These are phyloP conservation scores for Fagopyrum esculentum DNA, from an alignment of 148 eudicot species.

Conservation along the genomic window DNA sequence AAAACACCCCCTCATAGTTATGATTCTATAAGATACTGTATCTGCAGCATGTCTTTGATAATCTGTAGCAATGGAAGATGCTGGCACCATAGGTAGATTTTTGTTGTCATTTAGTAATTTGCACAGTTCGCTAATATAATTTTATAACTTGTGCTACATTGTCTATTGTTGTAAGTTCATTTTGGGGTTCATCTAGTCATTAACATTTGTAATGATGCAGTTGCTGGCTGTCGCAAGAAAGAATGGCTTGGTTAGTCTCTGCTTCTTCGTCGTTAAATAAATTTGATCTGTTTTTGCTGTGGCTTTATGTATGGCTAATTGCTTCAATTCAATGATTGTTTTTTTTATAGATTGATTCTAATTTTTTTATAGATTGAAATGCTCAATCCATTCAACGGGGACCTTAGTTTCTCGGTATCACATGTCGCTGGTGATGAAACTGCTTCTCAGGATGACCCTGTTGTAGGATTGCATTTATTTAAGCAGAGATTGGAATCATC, in stretches of 20 bases:
- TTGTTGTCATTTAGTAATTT: neutral
- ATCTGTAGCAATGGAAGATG: neutral
- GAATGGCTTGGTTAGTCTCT: slow-evolving; percentile 64
- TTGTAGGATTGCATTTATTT: slow-evolving; percentile 79
- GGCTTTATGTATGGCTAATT: neutral
- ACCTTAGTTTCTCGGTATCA: slow-evolving; percentile 42
- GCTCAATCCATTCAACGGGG: slow-evolving; percentile 65
- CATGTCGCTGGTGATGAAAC: slow-evolving; percentile 20
- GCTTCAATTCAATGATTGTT: neutral
- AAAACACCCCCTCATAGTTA: no score
- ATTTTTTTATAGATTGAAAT: slow-evolving; percentile 49
- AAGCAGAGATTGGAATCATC: slow-evolving; percentile 31
- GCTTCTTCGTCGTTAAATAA: neutral
- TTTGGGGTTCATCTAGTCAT: slow-evolving; percentile 9
- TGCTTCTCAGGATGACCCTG: slow-evolving; percentile 39
- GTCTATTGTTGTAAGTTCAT: neutral
- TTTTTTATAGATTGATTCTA: no score
- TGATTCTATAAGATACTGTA: no score
- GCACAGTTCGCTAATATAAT: neutral
- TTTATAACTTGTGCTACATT: neutral
- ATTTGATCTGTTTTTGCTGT: neutral
- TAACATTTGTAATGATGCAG: slow-evolving; percentile 37
- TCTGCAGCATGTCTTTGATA: neutral
- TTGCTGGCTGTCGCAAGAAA: slow-evolving; percentile 81
- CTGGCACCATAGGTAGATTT: neutral